phyloP scores from a whole-genome alignment of 441 rosid genomes.

The Eruca vesicaria region DNA sequence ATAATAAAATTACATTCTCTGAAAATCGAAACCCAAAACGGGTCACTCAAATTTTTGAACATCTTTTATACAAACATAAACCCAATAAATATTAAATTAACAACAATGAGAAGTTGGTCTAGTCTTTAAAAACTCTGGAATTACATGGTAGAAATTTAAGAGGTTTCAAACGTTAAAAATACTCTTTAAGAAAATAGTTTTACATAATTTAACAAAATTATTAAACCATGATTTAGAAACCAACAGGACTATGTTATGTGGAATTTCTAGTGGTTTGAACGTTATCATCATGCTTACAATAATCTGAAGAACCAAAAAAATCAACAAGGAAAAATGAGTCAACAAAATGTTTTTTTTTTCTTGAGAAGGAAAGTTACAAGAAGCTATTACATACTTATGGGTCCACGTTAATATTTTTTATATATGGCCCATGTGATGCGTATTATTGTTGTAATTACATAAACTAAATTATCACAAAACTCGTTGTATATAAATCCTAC shows the following conservation, averaged over 20 bases:
- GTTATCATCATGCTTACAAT: not conserved
- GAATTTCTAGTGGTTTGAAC: not conserved
- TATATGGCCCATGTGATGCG: conserved; percentile 10
- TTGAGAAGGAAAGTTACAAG: not conserved
- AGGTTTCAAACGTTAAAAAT: too few relatives aligned
- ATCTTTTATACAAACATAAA: not conserved
- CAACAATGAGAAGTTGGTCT: too few relatives aligned
- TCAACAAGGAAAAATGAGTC: not conserved
- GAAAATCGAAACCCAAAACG: too few relatives aligned
- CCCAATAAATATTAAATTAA: not conserved
- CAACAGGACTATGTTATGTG: not conserved
- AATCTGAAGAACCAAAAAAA: not conserved
- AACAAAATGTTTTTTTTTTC: not conserved
- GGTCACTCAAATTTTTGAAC: too few relatives aligned
- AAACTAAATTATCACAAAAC: not conserved
- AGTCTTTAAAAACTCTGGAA: too few relatives aligned
- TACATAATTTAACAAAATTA: too few relatives aligned
- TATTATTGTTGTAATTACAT: not conserved
- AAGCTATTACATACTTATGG: not conserved
- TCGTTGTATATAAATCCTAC: conserved; percentile 11
- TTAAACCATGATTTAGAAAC: too few relatives aligned
- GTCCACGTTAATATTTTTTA: not conserved
- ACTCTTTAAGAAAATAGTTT: too few relatives aligned
- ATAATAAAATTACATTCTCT: too few relatives aligned
- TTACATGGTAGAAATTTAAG: too few relatives aligned